These are phyloP conservation scores for Penicillium crustosum DNA, from an alignment of 2,329 filamentous ascomycete genomes.

Conservation along the genomic window DNA sequence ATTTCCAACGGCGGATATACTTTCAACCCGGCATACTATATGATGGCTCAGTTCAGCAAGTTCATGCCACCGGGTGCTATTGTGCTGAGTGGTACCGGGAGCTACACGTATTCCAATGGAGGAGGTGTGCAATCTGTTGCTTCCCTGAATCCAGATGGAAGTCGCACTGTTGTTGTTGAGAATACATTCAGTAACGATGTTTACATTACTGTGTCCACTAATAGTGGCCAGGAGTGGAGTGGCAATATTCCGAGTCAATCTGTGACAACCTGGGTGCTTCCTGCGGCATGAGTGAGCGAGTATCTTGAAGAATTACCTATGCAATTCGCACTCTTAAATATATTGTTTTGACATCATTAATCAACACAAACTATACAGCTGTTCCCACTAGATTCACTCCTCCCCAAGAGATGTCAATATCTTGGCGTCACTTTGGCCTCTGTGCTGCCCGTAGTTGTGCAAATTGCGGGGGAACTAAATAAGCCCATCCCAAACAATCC, in stretches of 20 bases:
- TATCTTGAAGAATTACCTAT: too few species aligned
- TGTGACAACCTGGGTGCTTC: constrained; percentile 33
- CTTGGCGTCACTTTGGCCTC: not conserved
- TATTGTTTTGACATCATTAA: not conserved
- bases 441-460: not conserved
- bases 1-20: constrained; percentile 44
- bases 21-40: constrained; percentile 54
- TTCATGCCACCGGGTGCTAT: constrained; percentile 50
- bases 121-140: constrained; percentile 47
- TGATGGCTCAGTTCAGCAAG: constrained; percentile 54
- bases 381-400: not conserved
- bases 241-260: constrained; percentile 31
- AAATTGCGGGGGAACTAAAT: not conserved
- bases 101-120: constrained; percentile 45
- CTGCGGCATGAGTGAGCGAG: constrained; percentile 3
- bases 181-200: constrained; percentile 51
- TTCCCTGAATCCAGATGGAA: constrained; percentile 49
- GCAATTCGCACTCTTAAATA: not conserved
- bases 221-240: constrained; percentile 29
- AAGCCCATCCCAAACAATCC: not conserved
- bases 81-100: constrained; percentile 47
- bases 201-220: constrained; percentile 37
- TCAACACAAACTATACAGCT: not conserved
- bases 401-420: not conserved
- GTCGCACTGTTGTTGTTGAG: constrained; percentile 49